phyloP scores from a whole-genome alignment of 176 grass and related monocot genomes.

The Chrysopogon serrulatus region DNA sequence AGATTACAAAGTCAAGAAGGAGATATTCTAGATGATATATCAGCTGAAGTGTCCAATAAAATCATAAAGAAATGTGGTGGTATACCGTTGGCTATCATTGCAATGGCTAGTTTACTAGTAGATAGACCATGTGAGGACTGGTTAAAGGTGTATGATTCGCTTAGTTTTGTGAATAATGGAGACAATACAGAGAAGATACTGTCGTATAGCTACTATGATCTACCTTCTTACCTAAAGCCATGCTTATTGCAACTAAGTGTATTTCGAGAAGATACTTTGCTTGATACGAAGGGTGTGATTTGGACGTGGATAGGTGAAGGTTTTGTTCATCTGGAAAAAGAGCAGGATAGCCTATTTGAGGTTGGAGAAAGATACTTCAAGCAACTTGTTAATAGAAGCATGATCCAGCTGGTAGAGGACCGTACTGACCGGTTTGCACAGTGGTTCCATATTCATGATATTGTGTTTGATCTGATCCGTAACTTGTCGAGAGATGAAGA shows the following conservation, averaged over 20 bases:
- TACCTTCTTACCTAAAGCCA: neutral
- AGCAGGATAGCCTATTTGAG: neutral
- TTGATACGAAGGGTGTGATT: neutral
- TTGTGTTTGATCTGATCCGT: neutral
- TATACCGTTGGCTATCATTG: neutral
- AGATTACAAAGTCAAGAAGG: neutral
- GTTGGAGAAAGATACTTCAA: neutral
- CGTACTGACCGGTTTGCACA: rapidly evolving
- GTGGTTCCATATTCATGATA: neutral
- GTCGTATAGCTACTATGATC: neutral
- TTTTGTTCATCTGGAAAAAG: neutral
- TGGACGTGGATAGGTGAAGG: conserved; percentile 10
- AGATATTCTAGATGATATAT: neutral
- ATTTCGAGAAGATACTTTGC: neutral
- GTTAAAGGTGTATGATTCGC: neutral
- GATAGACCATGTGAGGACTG: neutral
- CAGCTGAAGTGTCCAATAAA: neutral
- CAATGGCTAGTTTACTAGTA: neutral
- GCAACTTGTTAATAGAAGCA: neutral
- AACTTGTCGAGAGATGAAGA: neutral
- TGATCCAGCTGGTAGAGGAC: neutral
- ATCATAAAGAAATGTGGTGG: neutral
- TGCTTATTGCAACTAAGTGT: neutral
- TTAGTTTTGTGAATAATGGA: neutral
- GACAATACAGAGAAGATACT: neutral